Evolutionary conservation across 2,329 filamentous ascomycete species (phyloP).

Genomic region (Blumeriella jaapii): DNA sequence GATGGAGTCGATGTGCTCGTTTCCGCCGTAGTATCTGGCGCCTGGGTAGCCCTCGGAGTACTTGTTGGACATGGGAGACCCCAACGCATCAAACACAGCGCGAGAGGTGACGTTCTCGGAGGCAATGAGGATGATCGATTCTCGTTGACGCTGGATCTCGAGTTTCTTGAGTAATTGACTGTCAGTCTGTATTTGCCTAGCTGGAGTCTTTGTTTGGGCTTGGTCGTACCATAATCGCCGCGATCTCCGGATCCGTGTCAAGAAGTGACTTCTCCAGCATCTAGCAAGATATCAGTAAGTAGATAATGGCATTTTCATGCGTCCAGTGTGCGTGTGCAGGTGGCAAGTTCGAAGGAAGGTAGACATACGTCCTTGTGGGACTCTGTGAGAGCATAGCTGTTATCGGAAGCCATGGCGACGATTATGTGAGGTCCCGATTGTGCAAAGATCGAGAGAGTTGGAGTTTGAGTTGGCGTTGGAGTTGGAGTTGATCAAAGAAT

Average conservation of each 20-base stretch:
- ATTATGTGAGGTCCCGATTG: no score
- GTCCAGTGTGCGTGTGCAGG: background rate
- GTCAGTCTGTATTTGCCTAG: background rate
- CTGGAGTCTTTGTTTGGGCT: background rate
- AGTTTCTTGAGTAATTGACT: conserved; percentile 48
- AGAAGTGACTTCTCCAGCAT: conserved; percentile 93
- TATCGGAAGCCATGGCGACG: conserved; percentile 10
- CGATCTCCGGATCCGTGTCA: conserved; percentile 87
- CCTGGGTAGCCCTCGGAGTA: conserved; percentile 98
- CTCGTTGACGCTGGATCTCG: conserved; percentile 92
- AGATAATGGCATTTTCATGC: background rate
- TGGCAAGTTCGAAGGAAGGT: background rate
- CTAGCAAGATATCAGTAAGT: conserved; percentile 38
- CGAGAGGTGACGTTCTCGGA: conserved; percentile 99
- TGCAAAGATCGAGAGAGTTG: no score
- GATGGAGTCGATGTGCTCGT: conserved; percentile 96
- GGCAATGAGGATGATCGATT: conserved; percentile 97
- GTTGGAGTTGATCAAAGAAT: no score
- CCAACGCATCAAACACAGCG: conserved; percentile 94
- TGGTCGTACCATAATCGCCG: conserved; percentile 80
- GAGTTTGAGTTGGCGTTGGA: no score
- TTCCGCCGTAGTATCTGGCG: conserved; percentile 97
- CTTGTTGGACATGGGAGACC: conserved; percentile 95
- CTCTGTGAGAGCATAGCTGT: conserved; percentile 10
- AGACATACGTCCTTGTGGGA: conserved; percentile 8